Conservation (phyloP, 2,329 filamentous ascomycete genomes). For the Neofusicoccum sp. region DNA sequence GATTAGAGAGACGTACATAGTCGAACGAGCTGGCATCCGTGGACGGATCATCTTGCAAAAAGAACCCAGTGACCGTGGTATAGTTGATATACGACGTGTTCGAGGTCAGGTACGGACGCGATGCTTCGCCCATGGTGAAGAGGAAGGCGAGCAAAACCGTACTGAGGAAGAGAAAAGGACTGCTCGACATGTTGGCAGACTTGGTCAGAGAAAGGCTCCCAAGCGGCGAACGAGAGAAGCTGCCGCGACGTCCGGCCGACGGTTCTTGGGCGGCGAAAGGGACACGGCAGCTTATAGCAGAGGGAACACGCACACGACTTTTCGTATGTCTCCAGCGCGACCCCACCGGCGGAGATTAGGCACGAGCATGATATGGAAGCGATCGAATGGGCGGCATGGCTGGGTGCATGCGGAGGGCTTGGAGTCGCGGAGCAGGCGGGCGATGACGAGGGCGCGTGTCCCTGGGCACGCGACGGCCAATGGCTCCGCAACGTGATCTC, state of each 20-base stretch:
- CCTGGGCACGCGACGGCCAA: slow-evolving; percentile 3
- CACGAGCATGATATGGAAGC: slow-evolving; percentile 1
- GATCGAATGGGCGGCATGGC: slow-evolving; percentile 9
- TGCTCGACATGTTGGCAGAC: slow-evolving; percentile 4
- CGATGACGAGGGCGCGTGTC: slow-evolving; percentile 5
- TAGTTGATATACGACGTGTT: slow-evolving; percentile 53
- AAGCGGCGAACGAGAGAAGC: neutral
- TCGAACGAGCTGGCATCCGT: slow-evolving; percentile 60
- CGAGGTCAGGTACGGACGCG: slow-evolving; percentile 1
- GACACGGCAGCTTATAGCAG: neutral
- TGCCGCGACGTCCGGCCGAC: neutral
- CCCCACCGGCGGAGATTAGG: neutral
- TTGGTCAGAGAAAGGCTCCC: neutral
- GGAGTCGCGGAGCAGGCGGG: neutral
- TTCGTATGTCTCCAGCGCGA: slow-evolving; percentile 6
- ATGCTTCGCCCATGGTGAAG: slow-evolving; percentile 17
- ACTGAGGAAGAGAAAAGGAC: slow-evolving; percentile 16
- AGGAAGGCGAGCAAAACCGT: slow-evolving; percentile 14
- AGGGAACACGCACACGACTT: slow-evolving; percentile 7
- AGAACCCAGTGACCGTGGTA: slow-evolving; percentile 60
- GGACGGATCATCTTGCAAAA: slow-evolving; percentile 60
- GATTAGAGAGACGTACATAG: slow-evolving; percentile 46
- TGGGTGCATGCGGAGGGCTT: neutral
- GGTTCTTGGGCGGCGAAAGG: neutral
- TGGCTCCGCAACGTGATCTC: slow-evolving; percentile 10